Percentiles rank a stretch among this genome's conserved stretches.
phyloP scores from a whole-genome alignment of 306 rosid genomes.

The Rosa multiflora region DNA sequence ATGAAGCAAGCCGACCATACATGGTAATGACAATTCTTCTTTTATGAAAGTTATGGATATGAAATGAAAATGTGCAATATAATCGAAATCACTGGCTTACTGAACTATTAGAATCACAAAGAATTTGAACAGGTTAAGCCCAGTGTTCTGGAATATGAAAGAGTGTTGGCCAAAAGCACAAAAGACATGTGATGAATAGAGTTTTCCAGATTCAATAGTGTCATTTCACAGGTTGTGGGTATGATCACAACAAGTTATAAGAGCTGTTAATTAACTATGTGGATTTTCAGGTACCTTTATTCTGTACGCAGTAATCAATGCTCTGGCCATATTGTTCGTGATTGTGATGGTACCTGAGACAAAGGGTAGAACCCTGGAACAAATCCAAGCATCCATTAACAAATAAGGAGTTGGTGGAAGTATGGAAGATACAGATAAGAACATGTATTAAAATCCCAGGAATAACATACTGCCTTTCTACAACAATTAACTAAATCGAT shows the following conservation, averaged over 20 bases:
- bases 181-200: too few species aligned
- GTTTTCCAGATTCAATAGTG: neutral
- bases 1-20: neutral
- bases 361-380: conserved; percentile 84
- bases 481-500: neutral
- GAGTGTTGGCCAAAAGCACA: neutral
- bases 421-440: neutral
- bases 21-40: neutral
- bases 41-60: neutral
- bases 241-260: neutral
- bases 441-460: neutral
- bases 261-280: conserved; percentile 19
- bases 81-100: neutral
- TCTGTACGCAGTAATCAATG: conserved; percentile 72
- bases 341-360: conserved; percentile 75
- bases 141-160: neutral
- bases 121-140: neutral
- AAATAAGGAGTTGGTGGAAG: conserved; percentile 24
- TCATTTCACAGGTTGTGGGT: neutral
- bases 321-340: conserved; percentile 64
- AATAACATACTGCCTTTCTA: neutral
- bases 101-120: neutral
- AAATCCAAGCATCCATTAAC: conserved; percentile 76
- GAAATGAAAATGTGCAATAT: neutral
- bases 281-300: conserved; percentile 73